Evolutionary conservation across 1,139 yeast genomes (phyloP).

Genomic region (Scheffersomyces segobiensis): DNA sequence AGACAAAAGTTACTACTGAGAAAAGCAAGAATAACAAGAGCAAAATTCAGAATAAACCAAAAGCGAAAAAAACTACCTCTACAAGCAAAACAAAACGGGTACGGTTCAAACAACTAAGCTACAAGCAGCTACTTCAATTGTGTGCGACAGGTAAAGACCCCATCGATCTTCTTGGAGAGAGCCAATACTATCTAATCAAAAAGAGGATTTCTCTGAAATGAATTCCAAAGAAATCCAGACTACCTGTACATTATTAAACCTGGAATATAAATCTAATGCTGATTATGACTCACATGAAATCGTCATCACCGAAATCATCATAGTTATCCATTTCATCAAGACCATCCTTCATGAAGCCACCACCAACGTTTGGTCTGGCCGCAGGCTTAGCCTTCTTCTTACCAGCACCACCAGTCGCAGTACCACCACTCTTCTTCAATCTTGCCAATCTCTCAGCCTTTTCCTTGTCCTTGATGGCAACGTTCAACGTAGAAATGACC

Average conservation of each 20-base stretch:
- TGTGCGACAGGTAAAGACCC: conserved; percentile 18
- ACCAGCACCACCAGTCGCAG: conserved; percentile 92
- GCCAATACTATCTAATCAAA: conserved; percentile 4
- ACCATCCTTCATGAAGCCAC: conserved; percentile 76
- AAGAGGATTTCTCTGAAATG: conserved; percentile 1
- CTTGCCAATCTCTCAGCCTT: conserved; percentile 86
- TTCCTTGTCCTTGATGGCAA: conserved; percentile 81
- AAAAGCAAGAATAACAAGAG: background rate
- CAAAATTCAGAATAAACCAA: background rate
- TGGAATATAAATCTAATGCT: background rate
- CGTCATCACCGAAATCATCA: conserved; percentile 71
- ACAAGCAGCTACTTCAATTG: conserved; percentile 5
- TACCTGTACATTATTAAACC: background rate
- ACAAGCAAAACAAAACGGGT: background rate
- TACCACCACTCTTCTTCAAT: conserved; percentile 76
- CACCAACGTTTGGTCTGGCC: conserved; percentile 72
- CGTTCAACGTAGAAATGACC: conserved; percentile 81
- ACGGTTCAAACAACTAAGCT: background rate
- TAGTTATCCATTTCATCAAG: conserved; percentile 33
- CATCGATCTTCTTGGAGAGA: conserved; percentile 12
- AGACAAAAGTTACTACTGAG: background rate
- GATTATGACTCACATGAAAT: conserved; percentile 65
- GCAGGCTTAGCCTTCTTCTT: conserved; percentile 86
- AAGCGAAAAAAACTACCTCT: background rate
- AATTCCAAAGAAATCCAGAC: conserved; percentile 1